These are phyloP conservation scores for Anthostomella pinea DNA, from an alignment of 2,329 filamentous ascomycete genomes.

Conservation along the genomic window DNA sequence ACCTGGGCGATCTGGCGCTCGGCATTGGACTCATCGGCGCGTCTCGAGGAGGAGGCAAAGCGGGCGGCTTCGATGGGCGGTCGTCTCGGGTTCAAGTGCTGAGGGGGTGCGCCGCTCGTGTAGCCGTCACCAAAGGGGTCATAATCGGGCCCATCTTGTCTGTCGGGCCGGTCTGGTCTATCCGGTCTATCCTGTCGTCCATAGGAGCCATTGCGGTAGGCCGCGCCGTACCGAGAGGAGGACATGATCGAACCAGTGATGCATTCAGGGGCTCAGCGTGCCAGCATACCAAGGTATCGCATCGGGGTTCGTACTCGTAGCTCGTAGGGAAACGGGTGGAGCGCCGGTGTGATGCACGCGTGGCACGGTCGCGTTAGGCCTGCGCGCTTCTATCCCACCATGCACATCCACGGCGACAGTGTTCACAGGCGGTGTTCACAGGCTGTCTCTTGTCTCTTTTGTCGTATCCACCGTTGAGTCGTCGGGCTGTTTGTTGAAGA, in stretches of 20 bases:
- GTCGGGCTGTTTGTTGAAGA: no score
- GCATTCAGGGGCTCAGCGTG: constrained; percentile 22
- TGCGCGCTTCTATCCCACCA: no score
- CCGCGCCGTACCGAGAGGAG: constrained; percentile 47
- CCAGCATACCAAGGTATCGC: constrained; percentile 4
- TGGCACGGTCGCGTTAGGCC: no score
- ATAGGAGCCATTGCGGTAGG: constrained; percentile 46
- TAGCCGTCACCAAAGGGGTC: constrained; percentile 49
- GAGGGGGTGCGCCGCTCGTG: constrained; percentile 33
- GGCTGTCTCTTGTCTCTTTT: no score
- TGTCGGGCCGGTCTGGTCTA: no score
- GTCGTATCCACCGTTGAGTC: no score
- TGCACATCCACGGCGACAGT: no score
- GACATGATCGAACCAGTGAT: constrained; percentile 42
- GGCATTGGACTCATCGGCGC: constrained; percentile 41
- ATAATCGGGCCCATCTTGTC: constrained; percentile 47
- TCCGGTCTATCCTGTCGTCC: constrained; percentile 40
- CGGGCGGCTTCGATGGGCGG: constrained; percentile 30
- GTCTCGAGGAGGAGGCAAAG: constrained; percentile 24
- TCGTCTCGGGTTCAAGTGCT: constrained; percentile 28
- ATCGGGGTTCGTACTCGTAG: no score
- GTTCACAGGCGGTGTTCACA: no score
- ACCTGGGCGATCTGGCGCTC: constrained; percentile 61
- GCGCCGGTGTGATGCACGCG: no score
- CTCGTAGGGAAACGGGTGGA: no score